Evolutionary conservation across 2,329 filamentous ascomycete genomes (phyloP), one percentile per base, ranked within the genome.

Genomic region (Bisporella sp.): DNA sequence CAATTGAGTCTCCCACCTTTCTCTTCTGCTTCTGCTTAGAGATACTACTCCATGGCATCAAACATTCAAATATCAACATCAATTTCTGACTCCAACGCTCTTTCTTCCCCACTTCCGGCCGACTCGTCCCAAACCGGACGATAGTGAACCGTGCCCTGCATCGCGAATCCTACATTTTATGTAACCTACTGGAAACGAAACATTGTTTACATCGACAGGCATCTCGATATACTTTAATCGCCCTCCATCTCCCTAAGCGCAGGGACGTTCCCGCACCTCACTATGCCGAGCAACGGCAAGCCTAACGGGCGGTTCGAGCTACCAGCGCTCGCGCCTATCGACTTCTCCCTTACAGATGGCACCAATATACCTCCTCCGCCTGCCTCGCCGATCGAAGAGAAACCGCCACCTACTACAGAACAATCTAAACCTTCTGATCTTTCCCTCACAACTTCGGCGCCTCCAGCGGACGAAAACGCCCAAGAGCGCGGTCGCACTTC

Each of bases 351-450:
- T 35, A 67, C 64, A 47, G 64, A 65, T 7, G 64, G 64, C 42
- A 67, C 64, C 37, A 54, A 65, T 49, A 67, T 67, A 39, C 64
- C 64, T 40, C 64, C 64, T 37, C 64, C 64, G 5, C 63, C 60
- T 43, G 62, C 59, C 31, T 66, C 64, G 28, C 63, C 64, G 39
- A 51, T 64, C 30, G 59, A 63, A 59, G 59, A 64, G 52, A 52
- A 54, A 31, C 52, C 61, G 42, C 53, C 58, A n/a, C 50, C 57
- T 21, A 47, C 54, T 11, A 47, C 37, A 11, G 31, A 29, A 12
- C n/a, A 33, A 4, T 28, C 44, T 4, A 49, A 49, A 31, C 37
- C 47, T 37, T 31, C 21, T 13, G n/a, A 12, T 40, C 9, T 28
- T 31, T 28, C 41, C 41, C 28, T 30, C 32, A 33, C 42, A 45